These are phyloP conservation scores for Phytophthora pluvialis DNA, from an alignment of 352 stramenopile species.

Conservation along the genomic window DNA sequence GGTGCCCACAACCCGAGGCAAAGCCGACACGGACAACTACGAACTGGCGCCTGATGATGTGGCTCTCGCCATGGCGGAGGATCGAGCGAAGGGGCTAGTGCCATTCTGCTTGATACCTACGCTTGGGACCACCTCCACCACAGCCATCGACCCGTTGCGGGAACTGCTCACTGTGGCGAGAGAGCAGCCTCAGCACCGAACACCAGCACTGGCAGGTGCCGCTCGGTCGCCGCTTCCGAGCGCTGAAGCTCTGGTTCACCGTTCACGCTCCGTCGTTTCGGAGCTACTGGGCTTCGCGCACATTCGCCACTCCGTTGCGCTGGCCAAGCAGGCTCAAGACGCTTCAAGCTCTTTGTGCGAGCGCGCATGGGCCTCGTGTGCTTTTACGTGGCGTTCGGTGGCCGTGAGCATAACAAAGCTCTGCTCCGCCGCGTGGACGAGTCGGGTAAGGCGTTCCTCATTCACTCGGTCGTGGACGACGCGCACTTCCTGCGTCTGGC, in stretches of 20 bases:
- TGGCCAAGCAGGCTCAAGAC: constrained; percentile 54
- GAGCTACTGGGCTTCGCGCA: constrained; percentile 60
- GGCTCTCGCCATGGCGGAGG: constrained; percentile 51
- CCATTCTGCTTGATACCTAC: constrained; percentile 72
- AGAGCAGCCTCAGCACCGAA: too few relatives aligned
- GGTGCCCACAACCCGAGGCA: constrained; percentile 54
- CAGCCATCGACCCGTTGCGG: constrained; percentile 60
- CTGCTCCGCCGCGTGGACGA: constrained; percentile 66
- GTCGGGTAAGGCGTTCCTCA: constrained; percentile 63
- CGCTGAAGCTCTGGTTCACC: constrained; percentile 76
- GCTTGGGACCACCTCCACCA: constrained; percentile 66
- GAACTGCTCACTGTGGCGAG: too few relatives aligned
- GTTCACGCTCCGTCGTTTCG: constrained; percentile 57
- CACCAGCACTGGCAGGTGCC: constrained; percentile 82
- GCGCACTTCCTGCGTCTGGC: constrained; percentile 62
- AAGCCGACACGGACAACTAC: constrained; percentile 58
- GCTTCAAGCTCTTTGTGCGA: constrained; percentile 48
- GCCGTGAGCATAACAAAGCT: constrained; percentile 50
- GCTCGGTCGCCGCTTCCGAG: constrained; percentile 70
- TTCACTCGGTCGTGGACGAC: constrained; percentile 69
- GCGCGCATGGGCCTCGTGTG: constrained; percentile 67
- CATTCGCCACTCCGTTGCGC: constrained; percentile 55
- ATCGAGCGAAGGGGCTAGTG: constrained; percentile 53
- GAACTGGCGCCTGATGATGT: constrained; percentile 55
- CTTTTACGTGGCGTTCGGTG: constrained; percentile 59